Evolutionary conservation across 148 eudicot genomes (phyloP).

Genomic region (Nepenthes mirabilis): DNA sequence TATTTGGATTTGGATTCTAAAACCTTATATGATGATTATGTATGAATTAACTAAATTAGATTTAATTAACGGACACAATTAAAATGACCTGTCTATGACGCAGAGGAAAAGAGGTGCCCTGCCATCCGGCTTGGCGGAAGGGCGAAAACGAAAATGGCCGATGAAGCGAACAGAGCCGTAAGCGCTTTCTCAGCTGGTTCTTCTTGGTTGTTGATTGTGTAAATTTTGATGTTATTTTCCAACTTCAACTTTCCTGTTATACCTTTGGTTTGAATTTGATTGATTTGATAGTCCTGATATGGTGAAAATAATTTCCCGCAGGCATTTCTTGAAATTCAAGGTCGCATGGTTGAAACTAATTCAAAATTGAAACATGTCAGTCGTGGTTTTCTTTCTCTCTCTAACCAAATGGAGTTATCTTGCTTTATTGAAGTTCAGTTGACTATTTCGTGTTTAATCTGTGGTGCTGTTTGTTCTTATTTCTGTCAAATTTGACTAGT

Average conservation of each 20-base stretch:
- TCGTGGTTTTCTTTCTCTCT: neutral
- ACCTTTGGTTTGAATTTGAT: neutral
- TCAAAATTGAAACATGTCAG: slow-evolving; percentile 9
- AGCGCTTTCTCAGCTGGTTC: neutral
- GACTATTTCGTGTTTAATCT: neutral
- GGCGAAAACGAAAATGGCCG: slow-evolving; percentile 6
- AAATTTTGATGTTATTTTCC: neutral
- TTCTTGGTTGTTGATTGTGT: neutral
- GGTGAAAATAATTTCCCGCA: neutral
- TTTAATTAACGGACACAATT: too few relatives aligned
- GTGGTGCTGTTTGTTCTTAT: neutral
- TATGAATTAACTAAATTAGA: too few relatives aligned
- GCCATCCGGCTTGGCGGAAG: too few relatives aligned
- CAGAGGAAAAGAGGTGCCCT: too few relatives aligned
- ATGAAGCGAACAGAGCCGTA: slow-evolving; percentile 8
- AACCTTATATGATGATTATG: too few relatives aligned
- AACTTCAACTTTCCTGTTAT: neutral
- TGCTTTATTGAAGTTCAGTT: too few relatives aligned
- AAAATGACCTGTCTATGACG: too few relatives aligned
- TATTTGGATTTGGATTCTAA: too few relatives aligned
- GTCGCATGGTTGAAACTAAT: slow-evolving; percentile 12
- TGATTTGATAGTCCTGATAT: neutral
- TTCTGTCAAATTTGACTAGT: too few relatives aligned
- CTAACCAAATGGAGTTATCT: too few relatives aligned
- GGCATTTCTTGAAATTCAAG: slow-evolving; percentile 9